Percentiles rank a stretch among this genome's conserved stretches.
Conservation (phyloP, 352 stramenopile species). For the Pythium angustatum region DNA sequence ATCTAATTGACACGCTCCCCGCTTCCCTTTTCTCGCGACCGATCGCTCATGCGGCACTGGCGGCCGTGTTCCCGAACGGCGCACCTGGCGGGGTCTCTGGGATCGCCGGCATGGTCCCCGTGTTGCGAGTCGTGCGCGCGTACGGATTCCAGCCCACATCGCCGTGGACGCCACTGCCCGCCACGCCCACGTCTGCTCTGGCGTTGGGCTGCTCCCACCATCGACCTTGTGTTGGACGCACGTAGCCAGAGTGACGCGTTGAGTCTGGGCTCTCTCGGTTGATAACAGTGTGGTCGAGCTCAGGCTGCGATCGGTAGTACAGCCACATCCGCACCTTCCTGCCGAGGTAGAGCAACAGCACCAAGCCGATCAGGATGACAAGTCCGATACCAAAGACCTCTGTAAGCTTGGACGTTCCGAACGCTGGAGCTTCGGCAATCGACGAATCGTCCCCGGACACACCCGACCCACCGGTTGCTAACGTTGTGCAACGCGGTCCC, state of each 20-base stretch:
- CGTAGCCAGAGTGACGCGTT: background rate
- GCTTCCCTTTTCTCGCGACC: too few species aligned
- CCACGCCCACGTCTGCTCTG: background rate
- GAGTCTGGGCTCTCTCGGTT: conserved; percentile 9
- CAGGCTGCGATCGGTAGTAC: conserved; percentile 7
- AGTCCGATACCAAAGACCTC: conserved; percentile 5
- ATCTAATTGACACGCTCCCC: too few species aligned
- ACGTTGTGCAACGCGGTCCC: background rate
- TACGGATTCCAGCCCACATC: background rate
- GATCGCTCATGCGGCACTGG: conserved; percentile 1
- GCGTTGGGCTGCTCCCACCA: conserved; percentile 8
- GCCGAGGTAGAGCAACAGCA: conserved; percentile 5
- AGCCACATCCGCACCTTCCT: conserved; percentile 9
- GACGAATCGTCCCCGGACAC: background rate
- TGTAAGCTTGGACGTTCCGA: conserved; percentile 6
- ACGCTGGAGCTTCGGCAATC: background rate
- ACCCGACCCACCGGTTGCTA: background rate
- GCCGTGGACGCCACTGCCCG: background rate
- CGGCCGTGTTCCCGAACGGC: conserved; percentile 4
- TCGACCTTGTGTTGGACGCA: background rate
- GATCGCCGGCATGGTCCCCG: background rate
- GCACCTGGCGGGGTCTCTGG: conserved; percentile 1
- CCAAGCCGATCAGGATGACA: background rate
- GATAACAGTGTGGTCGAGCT: conserved; percentile 8
- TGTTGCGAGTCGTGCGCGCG: background rate